A percentile compares a stretch with the other conserved stretches of the same genome.
These are phyloP conservation scores for Entamoeba moshkovskii DNA, from an alignment of 208 protist genomes.

Conservation along the genomic window DNA sequence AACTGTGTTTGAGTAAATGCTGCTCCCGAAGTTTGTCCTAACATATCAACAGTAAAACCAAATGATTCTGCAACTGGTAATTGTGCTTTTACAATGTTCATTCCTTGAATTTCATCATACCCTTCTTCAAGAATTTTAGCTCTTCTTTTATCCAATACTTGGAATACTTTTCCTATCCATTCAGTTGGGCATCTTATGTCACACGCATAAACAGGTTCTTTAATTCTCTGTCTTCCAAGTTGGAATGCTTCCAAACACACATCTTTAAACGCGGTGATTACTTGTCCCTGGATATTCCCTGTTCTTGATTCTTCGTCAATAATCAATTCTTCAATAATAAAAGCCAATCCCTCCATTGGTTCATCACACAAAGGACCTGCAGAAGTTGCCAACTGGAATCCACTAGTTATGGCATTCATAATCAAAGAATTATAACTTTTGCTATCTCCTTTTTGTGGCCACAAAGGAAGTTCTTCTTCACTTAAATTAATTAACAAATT, in stretches of 20 bases:
- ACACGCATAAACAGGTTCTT: constrained; percentile 84
- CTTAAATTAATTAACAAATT: neutral
- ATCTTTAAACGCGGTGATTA: constrained; percentile 71
- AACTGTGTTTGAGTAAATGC: neutral
- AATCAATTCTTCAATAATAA: constrained; percentile 24
- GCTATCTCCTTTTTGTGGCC: no score
- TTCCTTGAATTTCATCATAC: constrained; percentile 74
- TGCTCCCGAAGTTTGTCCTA: neutral
- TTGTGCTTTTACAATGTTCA: constrained; percentile 74
- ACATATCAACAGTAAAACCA: constrained; percentile 64
- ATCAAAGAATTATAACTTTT: neutral
- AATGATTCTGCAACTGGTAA: constrained; percentile 87
- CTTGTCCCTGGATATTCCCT: constrained; percentile 61
- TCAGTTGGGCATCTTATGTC: constrained; percentile 71
- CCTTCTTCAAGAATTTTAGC: constrained; percentile 73
- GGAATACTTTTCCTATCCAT: constrained; percentile 64
- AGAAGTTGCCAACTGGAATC: constrained; percentile 75
- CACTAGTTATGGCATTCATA: constrained; percentile 51
- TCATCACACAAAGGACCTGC: constrained; percentile 88
- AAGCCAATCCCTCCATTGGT: constrained; percentile 68
- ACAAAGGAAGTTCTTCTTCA: neutral
- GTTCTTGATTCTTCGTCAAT: constrained; percentile 20
- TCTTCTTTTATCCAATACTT: constrained; percentile 59
- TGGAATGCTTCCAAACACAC: constrained; percentile 74
- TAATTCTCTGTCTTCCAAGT: constrained; percentile 58